Evolutionary conservation across 257 asterid genomes (phyloP).

Genomic region (Solanum paucissectum): DNA sequence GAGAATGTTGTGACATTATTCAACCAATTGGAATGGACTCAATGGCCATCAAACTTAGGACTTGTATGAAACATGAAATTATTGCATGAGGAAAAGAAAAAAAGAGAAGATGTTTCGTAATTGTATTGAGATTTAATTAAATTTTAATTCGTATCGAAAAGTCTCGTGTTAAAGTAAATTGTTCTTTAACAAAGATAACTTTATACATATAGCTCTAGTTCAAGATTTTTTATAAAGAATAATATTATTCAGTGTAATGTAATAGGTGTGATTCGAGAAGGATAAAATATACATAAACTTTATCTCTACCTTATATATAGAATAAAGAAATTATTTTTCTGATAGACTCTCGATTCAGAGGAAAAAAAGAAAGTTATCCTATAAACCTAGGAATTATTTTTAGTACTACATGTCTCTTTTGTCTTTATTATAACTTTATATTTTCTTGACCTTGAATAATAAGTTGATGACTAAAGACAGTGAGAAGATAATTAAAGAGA

Average conservation of each 20-base stretch:
- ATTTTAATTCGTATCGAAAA: neutral
- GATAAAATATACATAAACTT: neutral
- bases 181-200: neutral
- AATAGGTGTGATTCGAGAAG: fast-evolving
- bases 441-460: neutral
- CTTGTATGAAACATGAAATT: conserved; percentile 8
- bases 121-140: too few relatives aligned
- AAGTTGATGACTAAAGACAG: neutral
- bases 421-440: neutral
- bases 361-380: neutral
- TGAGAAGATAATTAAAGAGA: neutral
- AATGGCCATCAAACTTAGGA: conserved; percentile 7
- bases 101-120: neutral
- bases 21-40: conserved; percentile 8
- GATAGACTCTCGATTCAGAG: neutral
- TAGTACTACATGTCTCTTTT: neutral
- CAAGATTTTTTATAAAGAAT: neutral
- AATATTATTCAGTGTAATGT: neutral
- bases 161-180: fast-evolving
- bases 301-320: neutral
- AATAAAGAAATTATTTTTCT: neutral
- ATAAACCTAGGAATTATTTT: neutral
- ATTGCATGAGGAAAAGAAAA: neutral
- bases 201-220: neutral
- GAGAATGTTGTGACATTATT: conserved; percentile 23